These are phyloP conservation scores for Lasiosphaeria ovina DNA, from an alignment of 495 filamentous ascomycete genomes.

Conservation along the genomic window DNA sequence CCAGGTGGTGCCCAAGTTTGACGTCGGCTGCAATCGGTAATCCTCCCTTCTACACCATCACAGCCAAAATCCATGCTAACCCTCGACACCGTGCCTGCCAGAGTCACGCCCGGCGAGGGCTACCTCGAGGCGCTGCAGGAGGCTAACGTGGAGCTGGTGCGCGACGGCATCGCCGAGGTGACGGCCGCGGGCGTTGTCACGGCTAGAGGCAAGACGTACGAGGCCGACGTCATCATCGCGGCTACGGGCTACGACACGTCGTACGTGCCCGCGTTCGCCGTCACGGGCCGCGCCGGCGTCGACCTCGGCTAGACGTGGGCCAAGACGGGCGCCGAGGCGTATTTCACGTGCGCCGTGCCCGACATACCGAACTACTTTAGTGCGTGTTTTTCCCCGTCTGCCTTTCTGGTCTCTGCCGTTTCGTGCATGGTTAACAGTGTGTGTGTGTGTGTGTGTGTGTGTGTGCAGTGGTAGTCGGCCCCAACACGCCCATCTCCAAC, in stretches of 20 bases:
- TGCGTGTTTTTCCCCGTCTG: conserved; percentile 38
- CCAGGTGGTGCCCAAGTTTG: conserved; percentile 59
- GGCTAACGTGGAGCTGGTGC: conserved; percentile 54
- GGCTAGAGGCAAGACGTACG: conserved; percentile 38
- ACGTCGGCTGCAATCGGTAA: conserved; percentile 51
- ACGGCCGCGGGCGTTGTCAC: conserved; percentile 50
- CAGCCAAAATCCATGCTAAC: neutral
- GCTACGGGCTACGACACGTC: conserved; percentile 51
- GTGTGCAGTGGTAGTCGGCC: conserved; percentile 22
- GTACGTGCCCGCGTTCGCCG: conserved; percentile 19
- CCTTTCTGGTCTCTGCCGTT: neutral
- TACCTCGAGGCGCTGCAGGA: conserved; percentile 59
- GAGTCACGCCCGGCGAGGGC: conserved; percentile 59
- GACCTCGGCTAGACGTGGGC: conserved; percentile 22
- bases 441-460: conserved; percentile 47
- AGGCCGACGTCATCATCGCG: conserved; percentile 54
- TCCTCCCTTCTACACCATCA: too few relatives aligned
- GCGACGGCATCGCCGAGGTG: conserved; percentile 45
- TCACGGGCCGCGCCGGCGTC: conserved; percentile 46
- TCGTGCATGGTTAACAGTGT: neutral
- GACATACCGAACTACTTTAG: conserved; percentile 10
- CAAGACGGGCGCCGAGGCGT: conserved; percentile 10
- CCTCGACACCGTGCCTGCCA: neutral
- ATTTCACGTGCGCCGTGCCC: conserved; percentile 9
- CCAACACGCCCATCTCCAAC: conserved; percentile 29